Conservation (phyloP, 2,329 filamentous ascomycete species). For the Stromatinia cepivora region DNA sequence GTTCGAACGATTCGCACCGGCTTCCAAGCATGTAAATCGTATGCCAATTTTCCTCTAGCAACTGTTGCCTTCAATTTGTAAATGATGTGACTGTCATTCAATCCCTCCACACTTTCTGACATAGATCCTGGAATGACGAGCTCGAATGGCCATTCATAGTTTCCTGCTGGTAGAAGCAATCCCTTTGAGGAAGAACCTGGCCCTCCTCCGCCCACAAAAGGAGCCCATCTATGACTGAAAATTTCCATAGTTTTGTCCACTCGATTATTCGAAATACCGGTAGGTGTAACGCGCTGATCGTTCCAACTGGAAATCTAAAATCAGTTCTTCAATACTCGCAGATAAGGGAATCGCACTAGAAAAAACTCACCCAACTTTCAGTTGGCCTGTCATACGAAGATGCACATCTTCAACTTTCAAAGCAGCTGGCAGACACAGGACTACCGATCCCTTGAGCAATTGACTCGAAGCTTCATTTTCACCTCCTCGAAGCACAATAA, state of each 20-base stretch:
- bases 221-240: slow-evolving; percentile 67
- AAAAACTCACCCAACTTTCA: slow-evolving; percentile 63
- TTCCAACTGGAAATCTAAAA: slow-evolving; percentile 47
- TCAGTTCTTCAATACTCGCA: slow-evolving; percentile 11
- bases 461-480: slow-evolving; percentile 76
- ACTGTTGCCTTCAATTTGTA: slow-evolving; percentile 92
- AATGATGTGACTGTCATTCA: slow-evolving; percentile 81
- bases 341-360: neutral
- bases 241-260: slow-evolving; percentile 61
- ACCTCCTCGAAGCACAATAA: slow-evolving; percentile 74
- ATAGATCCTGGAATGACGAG: slow-evolving; percentile 68
- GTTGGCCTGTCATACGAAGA: slow-evolving; percentile 68
- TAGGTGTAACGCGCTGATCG: slow-evolving; percentile 54
- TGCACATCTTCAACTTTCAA: slow-evolving; percentile 73
- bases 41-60: slow-evolving; percentile 80
- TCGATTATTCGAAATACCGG: slow-evolving; percentile 58
- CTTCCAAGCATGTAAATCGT: slow-evolving; percentile 80
- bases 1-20: slow-evolving; percentile 77
- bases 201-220: slow-evolving; percentile 58
- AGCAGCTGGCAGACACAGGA: slow-evolving; percentile 69
- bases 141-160: slow-evolving; percentile 84
- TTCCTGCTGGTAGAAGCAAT: slow-evolving; percentile 65
- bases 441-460: slow-evolving; percentile 69
- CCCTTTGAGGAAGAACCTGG: slow-evolving; percentile 51
- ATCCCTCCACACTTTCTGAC: slow-evolving; percentile 87